Base-by-base conservation (phyloP, 495 filamentous ascomycete species). In the Staphylotrichum longicolle region DNA sequence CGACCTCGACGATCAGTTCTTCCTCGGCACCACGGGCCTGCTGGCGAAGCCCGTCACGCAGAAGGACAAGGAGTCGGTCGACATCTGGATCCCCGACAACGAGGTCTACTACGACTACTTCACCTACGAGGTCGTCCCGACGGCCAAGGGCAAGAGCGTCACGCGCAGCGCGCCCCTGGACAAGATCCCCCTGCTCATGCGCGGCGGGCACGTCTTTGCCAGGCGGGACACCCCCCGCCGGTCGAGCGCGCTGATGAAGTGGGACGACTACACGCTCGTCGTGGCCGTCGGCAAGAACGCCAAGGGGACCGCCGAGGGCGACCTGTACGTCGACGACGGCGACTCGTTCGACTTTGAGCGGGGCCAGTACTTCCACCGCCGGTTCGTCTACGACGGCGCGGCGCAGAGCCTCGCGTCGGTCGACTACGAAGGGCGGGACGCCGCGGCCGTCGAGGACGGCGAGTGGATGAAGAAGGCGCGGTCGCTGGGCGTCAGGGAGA, bases 81-180 rank as follows among this genome's bases (percentile, higher is more conserved):
- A 90, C 40, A 83, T 98, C 55, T 98, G 96, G 72, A 80, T 98
- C 51, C 86, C 93, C 5, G 91, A 96, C 63, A 83, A 86, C 63
- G 87, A 91, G 69, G 82, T 86, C 58, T 98, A 98, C 78, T 98
- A 91, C 69, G 89, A 97, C 72, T 98, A 98, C 75, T 94, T 93
- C 70, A 88, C 88, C 65, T 96, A 88, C 75, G 85, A 86, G 27
- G 75, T 83, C 46, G 86, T 94, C 71, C 75, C 85, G 15, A 89
- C 88, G 0, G 71, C 82, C 9, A 77, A 75, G 65, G 87, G 91
- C 58, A 86, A 87, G 70, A 78, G 69, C 51, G 77, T 89, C 60
- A 88, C 82, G 0, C 74, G 96, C 30, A 76, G 82, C 0, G 90
- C 94, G 2, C 90, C 93, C 2, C 77, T 97, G 12, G 88, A 95